These are phyloP conservation scores for Xylaria sp. DNA, from an alignment of 2,329 filamentous ascomycete species.

Conservation along the genomic window DNA sequence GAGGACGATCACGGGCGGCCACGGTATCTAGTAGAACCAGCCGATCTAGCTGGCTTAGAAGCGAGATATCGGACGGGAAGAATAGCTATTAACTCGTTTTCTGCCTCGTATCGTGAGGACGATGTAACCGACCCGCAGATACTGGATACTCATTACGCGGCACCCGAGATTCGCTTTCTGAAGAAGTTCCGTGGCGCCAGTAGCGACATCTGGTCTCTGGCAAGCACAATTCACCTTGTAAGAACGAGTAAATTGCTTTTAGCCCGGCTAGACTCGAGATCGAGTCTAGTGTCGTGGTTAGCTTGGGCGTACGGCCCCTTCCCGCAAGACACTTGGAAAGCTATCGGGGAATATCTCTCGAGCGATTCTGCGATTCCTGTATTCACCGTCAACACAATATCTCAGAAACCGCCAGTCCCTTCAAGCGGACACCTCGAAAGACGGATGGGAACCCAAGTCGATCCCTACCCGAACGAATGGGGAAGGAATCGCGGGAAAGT, in stretches of 20 bases:
- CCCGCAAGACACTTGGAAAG: conserved; percentile 15
- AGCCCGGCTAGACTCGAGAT: conserved; percentile 16
- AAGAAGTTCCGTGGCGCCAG: conserved; percentile 10
- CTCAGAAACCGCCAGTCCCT: not conserved
- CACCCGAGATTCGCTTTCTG: conserved; percentile 27
- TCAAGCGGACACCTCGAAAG: no score
- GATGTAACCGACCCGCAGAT: not conserved
- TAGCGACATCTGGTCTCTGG: conserved; percentile 34
- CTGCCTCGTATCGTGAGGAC: not conserved
- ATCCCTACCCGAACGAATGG: conserved; percentile 12
- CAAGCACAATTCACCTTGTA: conserved; percentile 27
- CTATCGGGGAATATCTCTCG: conserved; percentile 14
- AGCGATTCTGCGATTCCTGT: conserved; percentile 24
- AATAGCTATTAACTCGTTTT: conserved; percentile 29
- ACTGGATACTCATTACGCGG: conserved; percentile 18
- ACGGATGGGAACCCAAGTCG: not conserved
- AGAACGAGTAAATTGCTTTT: conserved; percentile 17
- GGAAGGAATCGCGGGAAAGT: not conserved
- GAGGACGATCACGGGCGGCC: not conserved
- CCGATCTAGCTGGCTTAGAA: conserved; percentile 3
- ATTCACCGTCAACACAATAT: conserved; percentile 21
- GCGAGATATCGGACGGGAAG: conserved; percentile 22
- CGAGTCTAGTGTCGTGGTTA: conserved; percentile 27
- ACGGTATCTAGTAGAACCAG: conserved; percentile 23
- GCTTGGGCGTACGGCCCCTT: conserved; percentile 32